phyloP scores from a whole-genome alignment of 495 filamentous ascomycete genomes.

The Aspergillus bertholletiae region DNA sequence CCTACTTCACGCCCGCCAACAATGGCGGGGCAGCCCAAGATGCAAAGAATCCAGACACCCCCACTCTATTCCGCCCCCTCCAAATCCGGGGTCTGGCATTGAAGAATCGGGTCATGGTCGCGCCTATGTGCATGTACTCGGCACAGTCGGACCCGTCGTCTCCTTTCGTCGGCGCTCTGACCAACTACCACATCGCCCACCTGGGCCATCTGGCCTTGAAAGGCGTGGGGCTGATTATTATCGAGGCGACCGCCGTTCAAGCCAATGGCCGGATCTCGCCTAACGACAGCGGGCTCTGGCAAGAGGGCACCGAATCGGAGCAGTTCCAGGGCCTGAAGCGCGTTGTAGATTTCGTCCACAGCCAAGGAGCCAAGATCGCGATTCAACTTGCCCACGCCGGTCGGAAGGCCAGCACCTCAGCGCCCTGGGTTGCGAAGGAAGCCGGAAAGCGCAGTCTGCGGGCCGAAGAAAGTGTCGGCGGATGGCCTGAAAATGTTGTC shows the following conservation, averaged over 20 bases:
- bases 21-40: slow-evolving; percentile 49
- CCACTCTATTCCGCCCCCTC: slow-evolving; percentile 63
- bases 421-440: slow-evolving; percentile 53
- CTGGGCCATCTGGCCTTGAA: slow-evolving; percentile 60
- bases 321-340: slow-evolving; percentile 63
- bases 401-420: slow-evolving; percentile 62
- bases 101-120: slow-evolving; percentile 68
- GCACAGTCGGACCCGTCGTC: slow-evolving; percentile 40
- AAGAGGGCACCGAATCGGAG: slow-evolving; percentile 39
- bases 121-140: slow-evolving; percentile 63
- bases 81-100: slow-evolving; percentile 63
- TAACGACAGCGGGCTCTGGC: slow-evolving; percentile 67
- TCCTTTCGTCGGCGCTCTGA: slow-evolving; percentile 56
- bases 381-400: slow-evolving; percentile 76
- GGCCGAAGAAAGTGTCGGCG: slow-evolving; percentile 49
- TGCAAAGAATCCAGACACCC: slow-evolving; percentile 38
- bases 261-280: slow-evolving; percentile 70
- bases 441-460: slow-evolving; percentile 33
- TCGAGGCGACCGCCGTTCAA: slow-evolving; percentile 66
- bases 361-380: slow-evolving; percentile 62
- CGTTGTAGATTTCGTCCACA: slow-evolving; percentile 56
- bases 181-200: slow-evolving; percentile 66
- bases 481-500: slow-evolving; percentile 70
- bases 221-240: slow-evolving; percentile 60
- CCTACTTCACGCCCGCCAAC: slow-evolving; percentile 61